These are phyloP conservation scores for Aspergillus sp. DNA, from an alignment of 2,329 filamentous ascomycete genomes.

Conservation along the genomic window DNA sequence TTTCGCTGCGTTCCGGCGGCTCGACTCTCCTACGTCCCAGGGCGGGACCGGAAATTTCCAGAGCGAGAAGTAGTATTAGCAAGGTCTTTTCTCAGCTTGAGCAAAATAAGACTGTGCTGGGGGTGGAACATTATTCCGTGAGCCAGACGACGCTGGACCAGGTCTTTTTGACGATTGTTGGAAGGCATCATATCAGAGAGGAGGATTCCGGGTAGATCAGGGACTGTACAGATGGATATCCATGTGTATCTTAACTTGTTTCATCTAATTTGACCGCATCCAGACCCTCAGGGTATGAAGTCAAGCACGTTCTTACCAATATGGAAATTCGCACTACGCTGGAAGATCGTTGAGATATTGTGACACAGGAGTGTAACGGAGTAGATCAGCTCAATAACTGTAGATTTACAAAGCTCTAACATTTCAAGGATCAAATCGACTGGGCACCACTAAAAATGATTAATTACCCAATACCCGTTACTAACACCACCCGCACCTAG, in stretches of 20 bases:
- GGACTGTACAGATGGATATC: too few relatives aligned
- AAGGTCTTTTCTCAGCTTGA: slow-evolving; percentile 72
- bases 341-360: not conserved
- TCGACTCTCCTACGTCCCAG: not conserved
- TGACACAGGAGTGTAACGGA: not conserved
- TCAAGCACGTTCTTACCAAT: too few relatives aligned
- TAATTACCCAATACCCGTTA: not conserved
- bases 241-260: too few relatives aligned
- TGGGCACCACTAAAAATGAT: not conserved
- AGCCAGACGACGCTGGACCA: slow-evolving; percentile 85
- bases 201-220: slow-evolving; percentile 47
- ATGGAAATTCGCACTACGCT: not conserved
- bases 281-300: too few relatives aligned
- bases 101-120: slow-evolving; percentile 64
- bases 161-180: slow-evolving; percentile 84
- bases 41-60: not conserved
- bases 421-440: not conserved
- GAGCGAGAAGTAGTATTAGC: slow-evolving; percentile 37
- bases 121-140: slow-evolving; percentile 83
- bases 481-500: too few relatives aligned
- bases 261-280: too few relatives aligned
- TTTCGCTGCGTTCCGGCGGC: not conserved
- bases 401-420: not conserved
- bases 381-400: not conserved
- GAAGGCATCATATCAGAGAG: slow-evolving; percentile 74